Conservation (phyloP, 345 rosid genomes). For the Eucalyptus paniculata region DNA sequence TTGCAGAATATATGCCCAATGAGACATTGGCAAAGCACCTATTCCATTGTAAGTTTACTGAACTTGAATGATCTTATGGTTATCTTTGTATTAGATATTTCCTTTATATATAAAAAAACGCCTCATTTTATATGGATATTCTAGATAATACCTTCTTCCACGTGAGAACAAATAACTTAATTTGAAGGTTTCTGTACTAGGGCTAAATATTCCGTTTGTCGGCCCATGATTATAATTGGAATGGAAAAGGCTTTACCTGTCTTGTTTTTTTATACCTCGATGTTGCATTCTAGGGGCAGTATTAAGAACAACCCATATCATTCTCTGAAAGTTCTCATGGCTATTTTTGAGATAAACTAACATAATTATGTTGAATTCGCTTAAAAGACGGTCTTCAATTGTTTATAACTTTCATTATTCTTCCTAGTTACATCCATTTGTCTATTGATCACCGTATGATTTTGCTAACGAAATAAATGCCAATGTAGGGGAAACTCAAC, state of each 20-base stretch:
- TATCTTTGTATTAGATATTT: background rate
- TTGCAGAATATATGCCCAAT: slow-evolving; percentile 83
- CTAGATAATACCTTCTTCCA: background rate
- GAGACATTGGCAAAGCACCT: slow-evolving; percentile 95
- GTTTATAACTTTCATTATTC: background rate
- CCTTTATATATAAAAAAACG: background rate
- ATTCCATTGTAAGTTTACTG: slow-evolving; percentile 55
- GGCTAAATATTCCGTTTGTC: background rate
- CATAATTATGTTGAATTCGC: background rate
- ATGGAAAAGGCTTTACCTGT: background rate
- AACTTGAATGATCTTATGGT: background rate
- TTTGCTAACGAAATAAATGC: background rate
- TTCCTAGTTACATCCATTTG: background rate
- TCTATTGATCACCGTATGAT: background rate
- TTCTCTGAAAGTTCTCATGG: background rate
- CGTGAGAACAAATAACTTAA: background rate
- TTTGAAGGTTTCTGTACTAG: background rate
- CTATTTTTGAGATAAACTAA: background rate
- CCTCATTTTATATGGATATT: background rate
- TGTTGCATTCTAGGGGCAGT: background rate
- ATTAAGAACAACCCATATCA: background rate
- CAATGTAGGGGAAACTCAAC: slow-evolving; percentile 77
- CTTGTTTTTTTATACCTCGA: background rate
- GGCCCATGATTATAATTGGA: background rate
- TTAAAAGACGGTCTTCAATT: background rate